A percentile compares a stretch with the other conserved stretches of the same genome.
Conservation (phyloP, 2,329 filamentous ascomycete species). For the Beauveria medogensis region DNA sequence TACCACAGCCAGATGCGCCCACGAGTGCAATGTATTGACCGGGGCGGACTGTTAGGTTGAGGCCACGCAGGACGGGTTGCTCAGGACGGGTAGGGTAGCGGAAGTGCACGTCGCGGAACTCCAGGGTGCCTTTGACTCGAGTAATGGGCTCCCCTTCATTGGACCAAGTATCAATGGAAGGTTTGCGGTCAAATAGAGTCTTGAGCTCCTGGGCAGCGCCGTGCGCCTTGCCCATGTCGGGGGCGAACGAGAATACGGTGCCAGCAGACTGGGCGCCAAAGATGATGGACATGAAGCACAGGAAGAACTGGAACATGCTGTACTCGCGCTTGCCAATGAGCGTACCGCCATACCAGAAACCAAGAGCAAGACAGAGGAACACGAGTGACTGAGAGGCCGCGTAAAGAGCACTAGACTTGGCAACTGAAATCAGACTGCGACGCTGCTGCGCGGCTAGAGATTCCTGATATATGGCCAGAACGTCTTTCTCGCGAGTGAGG, state of each 20-base stretch:
- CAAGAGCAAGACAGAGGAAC: slow-evolving; percentile 77
- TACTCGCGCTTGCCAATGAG: slow-evolving; percentile 67
- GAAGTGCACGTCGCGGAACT: slow-evolving; percentile 91
- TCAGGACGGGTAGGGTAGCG: slow-evolving; percentile 86
- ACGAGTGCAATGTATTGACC: slow-evolving; percentile 85
- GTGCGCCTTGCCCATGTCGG: slow-evolving; percentile 89
- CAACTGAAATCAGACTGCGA: slow-evolving; percentile 61
- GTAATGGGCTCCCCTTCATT: slow-evolving; percentile 55
- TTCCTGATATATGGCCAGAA: slow-evolving; percentile 61
- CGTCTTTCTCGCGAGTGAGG: slow-evolving; percentile 77
- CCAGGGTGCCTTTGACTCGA: slow-evolving; percentile 65
- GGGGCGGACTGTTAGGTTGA: slow-evolving; percentile 65
- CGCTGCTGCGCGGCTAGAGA: slow-evolving; percentile 60
- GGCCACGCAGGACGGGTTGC: slow-evolving; percentile 80
- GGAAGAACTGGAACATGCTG: slow-evolving; percentile 78
- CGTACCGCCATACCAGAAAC: slow-evolving; percentile 86
- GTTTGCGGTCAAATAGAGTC: slow-evolving; percentile 73
- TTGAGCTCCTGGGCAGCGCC: slow-evolving; percentile 75
- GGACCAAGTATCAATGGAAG: slow-evolving; percentile 76
- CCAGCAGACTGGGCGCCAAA: slow-evolving; percentile 91
- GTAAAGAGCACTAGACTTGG: slow-evolving; percentile 72
- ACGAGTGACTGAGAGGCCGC: slow-evolving; percentile 76
- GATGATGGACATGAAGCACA: slow-evolving; percentile 80
- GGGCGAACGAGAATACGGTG: slow-evolving; percentile 79
- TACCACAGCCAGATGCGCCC: slow-evolving; percentile 89